Percentiles rank a stretch among this genome's conserved stretches.
Conservation (phyloP, 179 eudicot genomes). For the Camellia oleifera region DNA sequence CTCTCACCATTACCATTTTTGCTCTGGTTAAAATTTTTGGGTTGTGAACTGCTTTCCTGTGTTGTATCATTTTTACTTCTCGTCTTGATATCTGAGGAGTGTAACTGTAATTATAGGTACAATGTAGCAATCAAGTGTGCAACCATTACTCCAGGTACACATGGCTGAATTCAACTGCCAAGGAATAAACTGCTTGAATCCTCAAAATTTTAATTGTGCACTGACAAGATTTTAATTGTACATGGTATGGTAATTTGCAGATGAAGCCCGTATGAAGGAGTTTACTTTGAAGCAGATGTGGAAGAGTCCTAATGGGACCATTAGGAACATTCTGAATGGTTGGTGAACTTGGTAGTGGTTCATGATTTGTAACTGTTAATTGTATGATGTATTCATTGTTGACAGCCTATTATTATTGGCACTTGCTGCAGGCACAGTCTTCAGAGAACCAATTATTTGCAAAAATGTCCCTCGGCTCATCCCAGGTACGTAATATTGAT, state of each 20-base stretch:
- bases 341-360: slow-evolving; percentile 15
- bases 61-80: neutral
- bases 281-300: slow-evolving; percentile 73
- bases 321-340: slow-evolving; percentile 87
- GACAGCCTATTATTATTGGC: slow-evolving; percentile 16
- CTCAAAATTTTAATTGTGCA: neutral
- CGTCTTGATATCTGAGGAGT: slow-evolving; percentile 4
- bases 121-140: slow-evolving; percentile 97
- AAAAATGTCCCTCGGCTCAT: slow-evolving; percentile 74
- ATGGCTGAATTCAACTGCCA: neutral
- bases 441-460: slow-evolving; percentile 96
- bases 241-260: slow-evolving; percentile 32
- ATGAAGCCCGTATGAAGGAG: slow-evolving; percentile 83
- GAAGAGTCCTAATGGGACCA: slow-evolving; percentile 95
- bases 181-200: slow-evolving; percentile 2
- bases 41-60: neutral
- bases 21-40: neutral
- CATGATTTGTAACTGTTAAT: neutral
- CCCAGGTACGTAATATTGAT: slow-evolving; percentile 41
- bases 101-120: slow-evolving; percentile 46
- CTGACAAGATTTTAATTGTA: neutral
- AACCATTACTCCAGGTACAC: slow-evolving; percentile 80
- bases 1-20: neutral
- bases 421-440: too few relatives aligned
- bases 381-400: neutral